Evolutionary conservation across 768 basidiomycete species (phyloP).

Genomic region (Inosperma sp.): DNA sequence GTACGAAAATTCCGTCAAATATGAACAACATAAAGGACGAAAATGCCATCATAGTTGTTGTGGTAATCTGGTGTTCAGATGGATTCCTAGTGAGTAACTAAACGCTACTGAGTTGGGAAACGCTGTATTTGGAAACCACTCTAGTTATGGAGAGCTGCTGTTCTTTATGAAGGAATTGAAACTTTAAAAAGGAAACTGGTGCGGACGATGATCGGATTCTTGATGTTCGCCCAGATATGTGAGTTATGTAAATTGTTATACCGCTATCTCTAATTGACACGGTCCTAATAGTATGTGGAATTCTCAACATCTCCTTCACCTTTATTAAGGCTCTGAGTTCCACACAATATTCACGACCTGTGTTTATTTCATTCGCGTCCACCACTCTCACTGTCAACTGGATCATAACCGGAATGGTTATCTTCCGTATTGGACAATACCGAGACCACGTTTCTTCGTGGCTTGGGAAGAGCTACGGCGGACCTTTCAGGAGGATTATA

Average conservation of each 20-base stretch:
- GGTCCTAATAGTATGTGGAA: neutral
- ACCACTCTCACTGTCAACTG: conserved; percentile 14
- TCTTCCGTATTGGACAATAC: conserved; percentile 9
- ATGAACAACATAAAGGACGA: conserved; percentile 3
- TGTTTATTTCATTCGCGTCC: conserved; percentile 8
- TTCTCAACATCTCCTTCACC: conserved; percentile 6
- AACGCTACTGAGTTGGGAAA: no score
- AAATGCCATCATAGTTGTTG: conserved; percentile 8
- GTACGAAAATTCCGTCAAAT: neutral
- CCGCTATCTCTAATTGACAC: neutral
- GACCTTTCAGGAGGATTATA: conserved; percentile 10
- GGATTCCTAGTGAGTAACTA: conserved; percentile 10
- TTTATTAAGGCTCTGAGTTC: conserved; percentile 4
- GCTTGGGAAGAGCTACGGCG: conserved; percentile 7
- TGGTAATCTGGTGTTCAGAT: conserved; percentile 12
- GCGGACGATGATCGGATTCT: neutral
- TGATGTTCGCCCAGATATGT: conserved; percentile 10
- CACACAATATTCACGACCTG: conserved; percentile 2
- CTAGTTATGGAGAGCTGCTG: conserved; percentile 12
- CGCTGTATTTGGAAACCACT: neutral
- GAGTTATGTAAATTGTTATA: neutral
- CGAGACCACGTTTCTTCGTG: conserved; percentile 4
- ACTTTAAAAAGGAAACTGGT: neutral
- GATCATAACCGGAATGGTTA: conserved; percentile 11
- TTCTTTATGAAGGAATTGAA: conserved; percentile 3